Evolutionary conservation across 2,329 filamentous ascomycete genomes (phyloP), one percentile per base, ranked within the genome.

Genomic region (Chaetomium sp.): DNA sequence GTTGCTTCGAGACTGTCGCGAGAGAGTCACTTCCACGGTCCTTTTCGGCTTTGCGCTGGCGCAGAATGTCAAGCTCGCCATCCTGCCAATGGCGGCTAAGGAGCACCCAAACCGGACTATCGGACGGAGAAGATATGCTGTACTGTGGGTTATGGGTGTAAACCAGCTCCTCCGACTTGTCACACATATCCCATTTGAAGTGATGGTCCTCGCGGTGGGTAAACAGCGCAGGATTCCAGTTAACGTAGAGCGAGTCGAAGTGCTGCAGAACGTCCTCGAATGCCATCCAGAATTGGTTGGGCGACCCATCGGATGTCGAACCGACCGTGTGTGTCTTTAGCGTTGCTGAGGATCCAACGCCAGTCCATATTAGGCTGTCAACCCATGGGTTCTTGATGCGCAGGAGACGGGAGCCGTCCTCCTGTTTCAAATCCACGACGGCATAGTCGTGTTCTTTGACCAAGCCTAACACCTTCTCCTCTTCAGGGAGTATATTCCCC

Each of bases 371-470:
- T 44, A 85, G 83, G 3, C 89, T 90, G 66, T 91, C 85, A 51
- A 87, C 88, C 94, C 94, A 99, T 2, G 94, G 94, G 66, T 99
- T 99, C 72, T 99, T 99, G 61, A 99, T 80, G 0, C 96, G 77
- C 51, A 97, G 76, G 51, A 86, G 79, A 32, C 85, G 82, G 59
- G 81, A 81, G 1, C 80, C 80, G 4, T 79, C 76, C 33, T 76
- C 76, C 58, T 88, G 85, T 33, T 62, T 61, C 69, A 99, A 78
- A 57, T 94, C 86, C 52, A 97, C 76, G 3, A 99, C 85, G 2
- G 91, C 91, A 69, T 99, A 99, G 69, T 96, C 92, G 69, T 99
- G 94, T 68, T 96, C 87, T 14, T 89, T 87, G 19, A 90, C 88
- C 6, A 99, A 76, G 0, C 94, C 94, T 12, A 95, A 75, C 11